A percentile compares a stretch with the other conserved stretches of the same genome.
Conservation (phyloP, 2,329 filamentous ascomycete genomes). For the Alternaria gansuensis region DNA sequence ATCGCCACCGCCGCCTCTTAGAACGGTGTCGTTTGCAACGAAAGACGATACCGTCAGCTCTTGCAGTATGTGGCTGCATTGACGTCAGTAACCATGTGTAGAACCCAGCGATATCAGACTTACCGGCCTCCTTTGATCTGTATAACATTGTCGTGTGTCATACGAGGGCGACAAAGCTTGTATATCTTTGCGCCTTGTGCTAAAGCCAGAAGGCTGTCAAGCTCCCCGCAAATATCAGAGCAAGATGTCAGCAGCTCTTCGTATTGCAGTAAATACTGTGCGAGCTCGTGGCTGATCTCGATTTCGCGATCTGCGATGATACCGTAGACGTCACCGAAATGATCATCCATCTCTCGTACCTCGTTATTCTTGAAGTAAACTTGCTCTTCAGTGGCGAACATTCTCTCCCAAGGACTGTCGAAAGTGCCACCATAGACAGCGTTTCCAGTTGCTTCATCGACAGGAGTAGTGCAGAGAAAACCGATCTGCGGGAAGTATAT, state of each 20-base stretch:
- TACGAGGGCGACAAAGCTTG: constrained; percentile 72
- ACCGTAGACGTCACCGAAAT: constrained; percentile 85
- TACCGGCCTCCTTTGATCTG: constrained; percentile 77
- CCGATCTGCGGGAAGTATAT: constrained; percentile 92
- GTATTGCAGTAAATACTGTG: constrained; percentile 73
- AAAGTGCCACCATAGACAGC: constrained; percentile 69
- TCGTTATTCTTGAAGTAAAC: constrained; percentile 87
- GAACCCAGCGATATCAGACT: constrained; percentile 16
- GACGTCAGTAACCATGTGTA: neutral
- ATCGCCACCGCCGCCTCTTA: constrained; percentile 66
- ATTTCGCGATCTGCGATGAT: constrained; percentile 91
- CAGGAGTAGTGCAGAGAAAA: constrained; percentile 79
- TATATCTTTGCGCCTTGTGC: constrained; percentile 79
- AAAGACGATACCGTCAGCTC: constrained; percentile 83
- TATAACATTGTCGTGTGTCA: constrained; percentile 76
- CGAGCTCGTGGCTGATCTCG: constrained; percentile 81
- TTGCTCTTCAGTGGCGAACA: constrained; percentile 75
- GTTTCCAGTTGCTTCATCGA: constrained; percentile 66
- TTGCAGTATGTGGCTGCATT: constrained; percentile 76
- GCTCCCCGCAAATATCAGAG: constrained; percentile 84
- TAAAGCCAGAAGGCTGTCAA: constrained; percentile 85
- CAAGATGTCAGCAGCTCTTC: constrained; percentile 71
- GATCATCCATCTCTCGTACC: constrained; percentile 81
- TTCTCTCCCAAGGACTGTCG: constrained; percentile 75
- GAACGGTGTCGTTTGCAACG: constrained; percentile 80